A percentile compares a stretch with the other conserved stretches of the same genome.
Conservation (phyloP, 805 yeast species). For the Nadsonia fulvescens region DNA sequence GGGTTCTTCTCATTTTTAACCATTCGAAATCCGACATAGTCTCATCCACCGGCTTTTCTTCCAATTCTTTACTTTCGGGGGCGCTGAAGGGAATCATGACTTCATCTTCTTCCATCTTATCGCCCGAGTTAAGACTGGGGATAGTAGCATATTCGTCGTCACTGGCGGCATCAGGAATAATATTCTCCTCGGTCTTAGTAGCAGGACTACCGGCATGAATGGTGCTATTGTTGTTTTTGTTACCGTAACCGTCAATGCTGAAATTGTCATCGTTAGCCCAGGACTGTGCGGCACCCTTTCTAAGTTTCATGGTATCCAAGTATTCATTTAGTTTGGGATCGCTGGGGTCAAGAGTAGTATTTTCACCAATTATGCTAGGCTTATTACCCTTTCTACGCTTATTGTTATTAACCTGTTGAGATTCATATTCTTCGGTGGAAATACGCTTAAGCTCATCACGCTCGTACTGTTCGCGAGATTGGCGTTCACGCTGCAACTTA, state of each 20-base stretch:
- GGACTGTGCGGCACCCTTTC: conserved; percentile 46
- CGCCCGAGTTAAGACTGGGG: conserved; percentile 11
- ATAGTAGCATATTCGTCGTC: conserved; percentile 24
- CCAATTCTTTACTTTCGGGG: conserved; percentile 10
- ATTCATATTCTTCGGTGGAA: conserved; percentile 12
- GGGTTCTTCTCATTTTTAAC: conserved; percentile 57
- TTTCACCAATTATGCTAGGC: conserved; percentile 19
- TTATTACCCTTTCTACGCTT: conserved; percentile 27
- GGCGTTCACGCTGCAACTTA: conserved; percentile 3
- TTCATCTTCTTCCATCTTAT: conserved; percentile 14
- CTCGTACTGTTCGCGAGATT: conserved; percentile 14
- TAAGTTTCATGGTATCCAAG: conserved; percentile 67
- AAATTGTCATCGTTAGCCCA: conserved; percentile 44
- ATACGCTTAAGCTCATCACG: conserved; percentile 18
- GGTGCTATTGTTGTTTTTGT: conserved; percentile 33
- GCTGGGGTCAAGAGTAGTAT: conserved; percentile 7
- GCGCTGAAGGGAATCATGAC: conserved; percentile 4
- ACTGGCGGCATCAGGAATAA: conserved; percentile 20
- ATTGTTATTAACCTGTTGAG: conserved; percentile 1
- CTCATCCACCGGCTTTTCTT: conserved; percentile 11
- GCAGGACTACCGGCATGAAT: conserved; percentile 8
- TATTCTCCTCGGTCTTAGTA: conserved; percentile 1
- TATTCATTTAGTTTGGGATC: conserved; percentile 49
- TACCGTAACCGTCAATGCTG: conserved; percentile 38
- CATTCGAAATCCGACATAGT: conserved; percentile 65